Evolutionary conservation across 2,329 filamentous ascomycete genomes (phyloP).

Genomic region (Pleoardoris graminearum): DNA sequence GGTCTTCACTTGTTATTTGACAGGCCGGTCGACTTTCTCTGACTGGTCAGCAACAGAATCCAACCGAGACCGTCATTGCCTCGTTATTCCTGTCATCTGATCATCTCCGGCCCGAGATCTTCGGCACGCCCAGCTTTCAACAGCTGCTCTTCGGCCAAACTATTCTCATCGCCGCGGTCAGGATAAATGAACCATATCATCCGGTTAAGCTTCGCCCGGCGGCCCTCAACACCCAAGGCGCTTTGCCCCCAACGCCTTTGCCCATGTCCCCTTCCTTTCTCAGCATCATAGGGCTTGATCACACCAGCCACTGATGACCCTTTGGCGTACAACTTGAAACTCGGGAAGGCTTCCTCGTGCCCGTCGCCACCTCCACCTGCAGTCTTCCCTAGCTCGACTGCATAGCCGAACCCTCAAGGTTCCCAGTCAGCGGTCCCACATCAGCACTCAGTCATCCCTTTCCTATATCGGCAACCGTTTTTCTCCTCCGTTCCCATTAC

Average conservation of each 20-base stretch:
- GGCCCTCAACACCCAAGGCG: background rate
- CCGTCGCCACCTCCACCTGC: constrained; percentile 11
- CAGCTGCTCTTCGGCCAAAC: background rate
- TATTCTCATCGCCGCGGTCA: background rate
- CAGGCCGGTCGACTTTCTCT: background rate
- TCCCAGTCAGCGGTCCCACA: constrained; percentile 13
- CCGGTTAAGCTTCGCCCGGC: background rate
- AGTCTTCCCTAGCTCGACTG: background rate
- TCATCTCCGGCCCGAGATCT: constrained; percentile 4
- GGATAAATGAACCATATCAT: constrained; percentile 5
- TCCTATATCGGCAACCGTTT: constrained; percentile 15
- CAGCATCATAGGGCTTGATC: background rate
- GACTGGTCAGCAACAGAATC: background rate
- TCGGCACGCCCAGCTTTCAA: background rate
- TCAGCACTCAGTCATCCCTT: constrained; percentile 14
- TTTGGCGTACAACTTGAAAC: background rate
- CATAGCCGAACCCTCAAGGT: constrained; percentile 8
- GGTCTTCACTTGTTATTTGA: background rate
- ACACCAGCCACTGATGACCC: background rate
- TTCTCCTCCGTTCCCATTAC: constrained; percentile 20
- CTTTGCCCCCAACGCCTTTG: background rate
- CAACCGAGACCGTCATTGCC: background rate
- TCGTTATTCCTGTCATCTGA: constrained; percentile 1
- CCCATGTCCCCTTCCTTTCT: background rate
- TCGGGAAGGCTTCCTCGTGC: constrained; percentile 2